Percentiles rank a stretch among this genome's conserved stretches.
phyloP scores from a whole-genome alignment of 441 rosid genomes.

The Euphorbia celastroides region DNA sequence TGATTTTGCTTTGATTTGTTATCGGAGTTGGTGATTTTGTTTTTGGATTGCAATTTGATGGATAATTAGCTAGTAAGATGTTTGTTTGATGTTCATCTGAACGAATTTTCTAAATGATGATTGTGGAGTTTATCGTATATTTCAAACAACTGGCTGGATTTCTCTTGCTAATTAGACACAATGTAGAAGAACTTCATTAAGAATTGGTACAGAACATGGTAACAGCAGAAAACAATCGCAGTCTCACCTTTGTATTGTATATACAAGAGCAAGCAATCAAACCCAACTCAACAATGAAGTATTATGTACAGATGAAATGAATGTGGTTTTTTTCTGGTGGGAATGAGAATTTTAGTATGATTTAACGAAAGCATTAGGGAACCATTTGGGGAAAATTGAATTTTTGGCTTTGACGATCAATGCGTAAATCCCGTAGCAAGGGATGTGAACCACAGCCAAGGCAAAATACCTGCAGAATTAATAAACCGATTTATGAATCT shows the following conservation, averaged over 20 bases:
- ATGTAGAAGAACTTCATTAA: too few relatives aligned
- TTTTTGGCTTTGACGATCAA: conserved; percentile 49
- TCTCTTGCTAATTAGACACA: too few relatives aligned
- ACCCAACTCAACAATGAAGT: background rate
- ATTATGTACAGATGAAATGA: background rate
- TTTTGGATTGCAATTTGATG: background rate
- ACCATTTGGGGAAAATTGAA: conserved; percentile 34
- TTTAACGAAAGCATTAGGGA: conserved; percentile 44
- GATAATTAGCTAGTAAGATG: background rate
- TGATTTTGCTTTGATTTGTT: conserved; percentile 14
- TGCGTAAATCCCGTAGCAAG: conserved; percentile 60
- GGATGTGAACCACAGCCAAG: conserved; percentile 56
- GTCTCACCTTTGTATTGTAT: too few relatives aligned
- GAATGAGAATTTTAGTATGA: conserved; percentile 15
- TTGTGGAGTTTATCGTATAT: too few relatives aligned
- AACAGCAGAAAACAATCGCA: too few relatives aligned
- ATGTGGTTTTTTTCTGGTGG: background rate
- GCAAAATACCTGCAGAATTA: conserved; percentile 48
- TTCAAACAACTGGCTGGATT: too few relatives aligned
- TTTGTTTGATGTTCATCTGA: too few relatives aligned
- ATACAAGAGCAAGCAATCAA: background rate
- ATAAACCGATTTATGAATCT: background rate
- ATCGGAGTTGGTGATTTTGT: background rate
- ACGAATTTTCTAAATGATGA: too few relatives aligned
- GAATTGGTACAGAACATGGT: too few relatives aligned